Percentiles rank a stretch among this genome's conserved stretches.
These are phyloP conservation scores for Castanopsis chinensis DNA, from an alignment of 306 rosid species.

Conservation along the genomic window DNA sequence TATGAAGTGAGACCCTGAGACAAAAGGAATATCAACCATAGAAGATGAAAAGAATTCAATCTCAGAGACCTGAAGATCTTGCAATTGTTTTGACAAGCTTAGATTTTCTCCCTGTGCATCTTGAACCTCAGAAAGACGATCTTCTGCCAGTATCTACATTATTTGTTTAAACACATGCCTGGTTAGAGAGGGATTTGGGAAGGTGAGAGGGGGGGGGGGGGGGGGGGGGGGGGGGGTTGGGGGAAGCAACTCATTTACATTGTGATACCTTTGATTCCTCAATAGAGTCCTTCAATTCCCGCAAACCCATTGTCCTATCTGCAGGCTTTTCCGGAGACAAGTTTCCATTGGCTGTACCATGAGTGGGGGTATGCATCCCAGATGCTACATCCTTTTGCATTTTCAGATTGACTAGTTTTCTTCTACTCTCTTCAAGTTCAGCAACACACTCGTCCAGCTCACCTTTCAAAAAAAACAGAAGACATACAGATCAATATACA, in stretches of 20 bases:
- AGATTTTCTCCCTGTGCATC: conserved; percentile 70
- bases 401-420: conserved; percentile 81
- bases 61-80: conserved; percentile 76
- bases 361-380: conserved; percentile 45
- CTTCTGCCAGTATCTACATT: conserved; percentile 66
- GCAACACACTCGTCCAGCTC: conserved; percentile 83
- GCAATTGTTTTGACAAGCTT: conserved; percentile 64
- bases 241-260: conserved; percentile 4
- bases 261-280: conserved; percentile 82
- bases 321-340: conserved; percentile 80
- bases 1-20: conserved; percentile 16
- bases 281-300: conserved; percentile 81
- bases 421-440: conserved; percentile 88
- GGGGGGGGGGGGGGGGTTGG: conserved; percentile 12
- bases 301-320: conserved; percentile 61
- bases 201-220: conserved; percentile 12
- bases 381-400: conserved; percentile 78
- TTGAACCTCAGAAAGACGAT: conserved; percentile 78
- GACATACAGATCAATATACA: conserved; percentile 22
- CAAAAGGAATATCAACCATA: conserved; percentile 13
- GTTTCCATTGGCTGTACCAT: conserved; percentile 65
- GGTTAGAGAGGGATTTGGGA: neutral
- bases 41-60: conserved; percentile 12
- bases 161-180: conserved; percentile 18
- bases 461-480: conserved; percentile 48